Percentiles rank a stretch among this genome's conserved stretches.
phyloP scores from a whole-genome alignment of 371 early-diverging fungal species.

The Zopfochytrium polystomum region DNA sequence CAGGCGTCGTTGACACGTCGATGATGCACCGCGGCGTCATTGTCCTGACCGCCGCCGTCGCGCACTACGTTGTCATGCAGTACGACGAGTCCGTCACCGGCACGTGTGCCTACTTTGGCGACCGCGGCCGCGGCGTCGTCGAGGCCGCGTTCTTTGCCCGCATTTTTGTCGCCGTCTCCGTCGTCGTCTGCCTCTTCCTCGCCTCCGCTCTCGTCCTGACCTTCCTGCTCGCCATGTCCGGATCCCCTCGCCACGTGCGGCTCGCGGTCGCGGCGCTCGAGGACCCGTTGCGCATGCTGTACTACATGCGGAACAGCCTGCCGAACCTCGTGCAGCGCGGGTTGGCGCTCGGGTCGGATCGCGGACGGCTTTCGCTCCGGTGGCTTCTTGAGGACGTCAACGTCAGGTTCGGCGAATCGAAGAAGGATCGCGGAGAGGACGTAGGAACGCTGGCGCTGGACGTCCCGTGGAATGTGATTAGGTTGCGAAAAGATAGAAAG shows the following conservation, averaged over 20 bases:
- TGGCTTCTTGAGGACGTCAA: slow-evolving; percentile 11
- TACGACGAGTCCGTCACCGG: slow-evolving; percentile 5
- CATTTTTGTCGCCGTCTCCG: neutral
- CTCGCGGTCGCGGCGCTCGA: slow-evolving; percentile 11
- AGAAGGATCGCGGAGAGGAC: slow-evolving; percentile 7
- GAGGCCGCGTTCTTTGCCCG: slow-evolving; percentile 1
- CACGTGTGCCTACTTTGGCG: slow-evolving; percentile 7
- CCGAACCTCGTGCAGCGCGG: too few species aligned
- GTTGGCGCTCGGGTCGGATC: slow-evolving; percentile 10
- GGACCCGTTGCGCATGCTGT: slow-evolving; percentile 11
- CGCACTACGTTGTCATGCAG: slow-evolving; percentile 18
- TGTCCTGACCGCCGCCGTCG: slow-evolving; percentile 8
- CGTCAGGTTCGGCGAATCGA: slow-evolving; percentile 19
- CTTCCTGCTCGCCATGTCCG: slow-evolving; percentile 15
- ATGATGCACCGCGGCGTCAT: too few species aligned
- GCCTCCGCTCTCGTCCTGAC: slow-evolving; percentile 13
- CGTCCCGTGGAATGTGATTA: slow-evolving; percentile 16
- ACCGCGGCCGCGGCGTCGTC: slow-evolving; percentile 10
- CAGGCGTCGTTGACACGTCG: too few species aligned
- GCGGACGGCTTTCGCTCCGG: neutral
- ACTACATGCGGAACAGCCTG: slow-evolving; percentile 9
- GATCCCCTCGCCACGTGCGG: slow-evolving; percentile 9
- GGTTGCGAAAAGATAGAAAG: slow-evolving; percentile 12
- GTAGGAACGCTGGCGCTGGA: slow-evolving; percentile 17
- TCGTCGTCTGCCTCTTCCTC: slow-evolving; percentile 6